Base-by-base conservation (phyloP, 1,139 yeast genomes). In the Ogataea hybrid region DNA sequence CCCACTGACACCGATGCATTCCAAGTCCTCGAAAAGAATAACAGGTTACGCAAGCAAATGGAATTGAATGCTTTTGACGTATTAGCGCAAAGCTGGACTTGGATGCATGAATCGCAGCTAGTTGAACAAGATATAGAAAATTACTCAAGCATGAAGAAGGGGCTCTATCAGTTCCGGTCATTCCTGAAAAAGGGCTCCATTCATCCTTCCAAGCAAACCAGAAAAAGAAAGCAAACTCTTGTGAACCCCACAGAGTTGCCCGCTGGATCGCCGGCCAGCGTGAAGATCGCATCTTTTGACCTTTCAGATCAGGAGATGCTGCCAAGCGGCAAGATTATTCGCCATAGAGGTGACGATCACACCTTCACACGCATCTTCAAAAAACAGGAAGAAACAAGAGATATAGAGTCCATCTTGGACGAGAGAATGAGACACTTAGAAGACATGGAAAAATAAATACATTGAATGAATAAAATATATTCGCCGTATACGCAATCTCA, bases 1-100 rank as follows among this genome's bases (percentile, higher is more conserved):
- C 90, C 95, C 0, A 77, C 75, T 2, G 96, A 90, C 56, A 81
- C 88, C 11, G 96, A 87, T 44, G 66, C 80, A 10, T 92, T 88
- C 68, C 85, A 84, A 54, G 71, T 79, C 23, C 71, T 85, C 44
- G 98, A 92, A 61, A 79, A 79, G 56, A 86, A 82, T 56, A 65
- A 76, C 18, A 79, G 72, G 6, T 69, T 89, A 58, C 74, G 95
- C 55, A 75, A 77, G 50, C 70, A 77, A 30, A 73, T 94, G 52
- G 97, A 92, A 61, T 66, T 76, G 33, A 81, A 75, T 35, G 84
- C 97, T 0, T 83, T 71, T 54, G 69, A 70, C 23, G 95, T 89
- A 50, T 70, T 92, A 59, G 70, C 73, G 40, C 94, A 85, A 58
- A 86, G 96, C 2, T 88, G 96, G 97, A 75, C 75, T 1, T 79